Conservation (phyloP, 2,329 filamentous ascomycete genomes). For the Aureobasidium musti region DNA sequence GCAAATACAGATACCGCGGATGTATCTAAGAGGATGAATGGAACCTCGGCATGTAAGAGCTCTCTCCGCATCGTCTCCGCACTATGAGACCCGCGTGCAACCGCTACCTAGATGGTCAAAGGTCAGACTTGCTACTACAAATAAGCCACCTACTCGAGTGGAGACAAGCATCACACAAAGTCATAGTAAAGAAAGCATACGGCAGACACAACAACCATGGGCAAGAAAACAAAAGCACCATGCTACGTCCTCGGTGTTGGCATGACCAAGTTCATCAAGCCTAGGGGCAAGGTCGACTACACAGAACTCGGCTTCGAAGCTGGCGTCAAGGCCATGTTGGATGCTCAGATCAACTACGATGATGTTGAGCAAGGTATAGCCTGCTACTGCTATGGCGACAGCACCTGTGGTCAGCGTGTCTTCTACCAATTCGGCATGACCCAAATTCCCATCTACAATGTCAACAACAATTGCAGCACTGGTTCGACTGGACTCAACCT, state of each 20-base stretch:
- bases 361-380: conserved; percentile 92
- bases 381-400: conserved; percentile 98
- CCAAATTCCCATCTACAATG: conserved; percentile 92
- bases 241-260: conserved; percentile 94
- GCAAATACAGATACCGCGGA: conserved; percentile 9
- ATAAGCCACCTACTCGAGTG: neutral
- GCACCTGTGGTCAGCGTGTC: conserved; percentile 90
- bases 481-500: conserved; percentile 89
- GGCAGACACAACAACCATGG: conserved; percentile 27
- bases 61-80: conserved; percentile 29
- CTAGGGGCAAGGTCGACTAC: conserved; percentile 90
- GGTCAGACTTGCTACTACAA: neutral
- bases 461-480: conserved; percentile 98
- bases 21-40: conserved; percentile 1
- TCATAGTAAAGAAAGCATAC: neutral
- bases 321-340: conserved; percentile 79
- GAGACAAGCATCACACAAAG: neutral
- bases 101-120: conserved; percentile 18
- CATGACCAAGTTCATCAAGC: conserved; percentile 99
- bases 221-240: conserved; percentile 51
- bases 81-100: conserved; percentile 3
- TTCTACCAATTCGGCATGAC: conserved; percentile 99
- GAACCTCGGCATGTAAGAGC: conserved; percentile 28
- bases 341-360: conserved; percentile 91
- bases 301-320: conserved; percentile 93